These are phyloP conservation scores for Paramyrothecium sp. DNA, from an alignment of 2,329 filamentous ascomycete genomes.

Conservation along the genomic window DNA sequence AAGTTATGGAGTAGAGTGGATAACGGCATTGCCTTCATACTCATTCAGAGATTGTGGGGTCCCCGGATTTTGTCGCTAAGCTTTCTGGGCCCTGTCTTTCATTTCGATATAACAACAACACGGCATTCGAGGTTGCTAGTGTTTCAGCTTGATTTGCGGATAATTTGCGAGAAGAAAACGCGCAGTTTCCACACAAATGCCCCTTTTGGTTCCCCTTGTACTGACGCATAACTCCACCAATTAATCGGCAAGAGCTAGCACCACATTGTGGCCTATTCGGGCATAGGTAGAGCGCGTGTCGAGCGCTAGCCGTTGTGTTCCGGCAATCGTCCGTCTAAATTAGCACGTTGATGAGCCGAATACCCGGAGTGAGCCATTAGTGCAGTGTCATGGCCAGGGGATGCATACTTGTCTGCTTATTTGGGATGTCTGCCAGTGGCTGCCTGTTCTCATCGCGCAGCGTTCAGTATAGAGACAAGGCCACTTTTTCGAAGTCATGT, in stretches of 20 bases:
- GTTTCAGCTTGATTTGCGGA: background rate
- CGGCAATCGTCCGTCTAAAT: no score
- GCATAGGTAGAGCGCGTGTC: no score
- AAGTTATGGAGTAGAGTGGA: background rate
- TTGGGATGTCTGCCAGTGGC: no score
- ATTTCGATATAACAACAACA: background rate
- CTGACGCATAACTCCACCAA: background rate
- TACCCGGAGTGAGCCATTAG: no score
- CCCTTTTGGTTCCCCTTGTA: background rate
- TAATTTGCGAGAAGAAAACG: background rate
- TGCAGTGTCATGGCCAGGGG: no score
- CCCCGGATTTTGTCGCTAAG: background rate
- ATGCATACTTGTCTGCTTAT: no score
- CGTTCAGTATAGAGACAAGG: no score
- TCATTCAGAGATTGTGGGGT: background rate
- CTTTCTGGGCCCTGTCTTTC: background rate
- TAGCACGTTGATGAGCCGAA: no score
- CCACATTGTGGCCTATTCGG: no score
- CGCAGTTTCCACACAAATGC: background rate
- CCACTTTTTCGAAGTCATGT: no score
- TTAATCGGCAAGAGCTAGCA: background rate
- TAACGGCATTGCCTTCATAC: background rate
- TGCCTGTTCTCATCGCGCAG: no score
- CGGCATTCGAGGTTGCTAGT: background rate
- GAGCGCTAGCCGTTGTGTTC: no score